phyloP scores from a whole-genome alignment of 2,329 filamentous ascomycete species.

The Colletotrichum tabaci region DNA sequence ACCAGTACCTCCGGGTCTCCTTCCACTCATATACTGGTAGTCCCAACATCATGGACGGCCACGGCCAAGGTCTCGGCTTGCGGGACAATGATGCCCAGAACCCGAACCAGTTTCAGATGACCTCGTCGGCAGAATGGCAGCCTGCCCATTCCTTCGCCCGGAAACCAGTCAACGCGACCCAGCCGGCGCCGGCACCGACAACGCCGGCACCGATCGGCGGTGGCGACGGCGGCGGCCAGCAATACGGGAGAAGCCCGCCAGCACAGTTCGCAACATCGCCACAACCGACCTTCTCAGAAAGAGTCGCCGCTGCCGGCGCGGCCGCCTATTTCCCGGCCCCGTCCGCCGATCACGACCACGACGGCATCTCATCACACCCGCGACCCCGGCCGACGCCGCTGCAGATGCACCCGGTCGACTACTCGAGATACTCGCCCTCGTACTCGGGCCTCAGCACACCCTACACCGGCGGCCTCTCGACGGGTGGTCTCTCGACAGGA shows the following conservation, averaged over 20 bases:
- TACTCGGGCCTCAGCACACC: conserved; percentile 30
- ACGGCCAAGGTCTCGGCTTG: conserved; percentile 21
- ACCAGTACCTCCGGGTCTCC: background rate
- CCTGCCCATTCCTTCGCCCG: conserved; percentile 12
- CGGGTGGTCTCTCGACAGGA: conserved; percentile 13
- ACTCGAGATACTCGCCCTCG: conserved; percentile 35
- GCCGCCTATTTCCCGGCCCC: conserved; percentile 29
- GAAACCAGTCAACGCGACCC: conserved; percentile 25
- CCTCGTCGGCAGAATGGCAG: conserved; percentile 34
- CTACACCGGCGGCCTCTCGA: conserved; percentile 21
- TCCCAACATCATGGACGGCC: conserved; percentile 7
- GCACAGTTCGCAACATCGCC: conserved; percentile 20
- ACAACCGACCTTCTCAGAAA: conserved; percentile 30
- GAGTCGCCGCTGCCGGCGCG: conserved; percentile 22
- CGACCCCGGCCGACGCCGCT: conserved; percentile 37
- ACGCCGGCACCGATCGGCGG: conserved; percentile 38
- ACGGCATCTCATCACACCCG: background rate
- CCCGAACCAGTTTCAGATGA: conserved; percentile 20
- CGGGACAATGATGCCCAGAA: background rate
- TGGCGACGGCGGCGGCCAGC: conserved; percentile 31
- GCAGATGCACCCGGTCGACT: conserved; percentile 34
- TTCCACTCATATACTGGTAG: background rate
- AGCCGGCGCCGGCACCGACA: conserved; percentile 16
- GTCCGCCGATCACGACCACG: background rate
- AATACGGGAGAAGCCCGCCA: conserved; percentile 30